Base-by-base conservation (phyloP, 1,139 yeast genomes). In the Lodderomyces beijingensis region DNA sequence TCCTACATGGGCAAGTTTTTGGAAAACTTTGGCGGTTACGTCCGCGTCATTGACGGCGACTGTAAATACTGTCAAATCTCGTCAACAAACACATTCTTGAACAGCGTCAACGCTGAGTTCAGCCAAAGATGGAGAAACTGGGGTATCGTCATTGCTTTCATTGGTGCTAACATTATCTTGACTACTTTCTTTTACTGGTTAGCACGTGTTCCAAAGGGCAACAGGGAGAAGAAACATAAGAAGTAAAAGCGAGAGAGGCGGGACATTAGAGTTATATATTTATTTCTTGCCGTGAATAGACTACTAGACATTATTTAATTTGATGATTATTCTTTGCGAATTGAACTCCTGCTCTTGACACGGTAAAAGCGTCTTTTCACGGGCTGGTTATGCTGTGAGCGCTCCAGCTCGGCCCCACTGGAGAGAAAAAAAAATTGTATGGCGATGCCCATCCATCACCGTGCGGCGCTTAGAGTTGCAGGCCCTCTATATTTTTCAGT, bases 161-260 rank as follows among this genome's bases (percentile, higher is more conserved):
- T 77, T 43, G 58, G 57, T 27, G 63, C 83, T 53, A 79, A 84
- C 51, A 59, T 74, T 25, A 37, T 55, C 23, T 64, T 63, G 19
- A 72, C 83, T 7, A 50, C 80, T 15, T 53, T 70, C 51, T 59
- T 83, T 35, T 85, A 83, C 59, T 85, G 85, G 79, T 55, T 80
- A 31, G 77, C 78, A 8, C 77, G 95, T 64, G 94, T 85, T 38
- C 94, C 94, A 41, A 65, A 62, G 79, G 58, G 54, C 36, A 36
- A 33, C 4, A 34, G 40, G 29, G 34, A 36, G 29, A 39, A 45
- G 58, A 59, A 23, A 10, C 25, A 23, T 10, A 23, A 23, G 14
- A 23, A 23, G 25, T 23, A 23, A 10, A n/a, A 19, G n/a, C n/a
- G 10, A 19, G n/a, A 19, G 22, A 19, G n/a, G n/a, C n/a, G n/a